phyloP scores from a whole-genome alignment of 2,329 filamentous ascomycete species.

The Scedosporium dehoogii region DNA sequence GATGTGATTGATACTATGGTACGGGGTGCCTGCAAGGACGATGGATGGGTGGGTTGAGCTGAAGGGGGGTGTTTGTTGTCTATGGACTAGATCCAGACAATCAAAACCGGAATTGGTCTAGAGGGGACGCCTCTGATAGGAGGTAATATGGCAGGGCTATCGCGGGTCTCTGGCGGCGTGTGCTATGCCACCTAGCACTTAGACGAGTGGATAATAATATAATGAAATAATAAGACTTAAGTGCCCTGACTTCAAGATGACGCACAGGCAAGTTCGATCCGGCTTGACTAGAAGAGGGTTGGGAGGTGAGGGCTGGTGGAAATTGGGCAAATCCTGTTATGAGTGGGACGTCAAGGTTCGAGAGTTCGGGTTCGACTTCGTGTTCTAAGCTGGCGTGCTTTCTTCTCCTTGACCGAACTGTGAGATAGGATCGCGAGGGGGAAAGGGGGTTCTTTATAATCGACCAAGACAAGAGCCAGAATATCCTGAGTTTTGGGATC shows the following conservation, averaged over 20 bases:
- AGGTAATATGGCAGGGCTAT: background rate
- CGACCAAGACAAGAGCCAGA: background rate
- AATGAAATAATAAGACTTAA: background rate
- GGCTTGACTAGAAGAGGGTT: background rate
- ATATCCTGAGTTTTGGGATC: background rate
- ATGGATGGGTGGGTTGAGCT: background rate
- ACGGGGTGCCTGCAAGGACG: background rate
- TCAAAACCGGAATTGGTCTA: background rate
- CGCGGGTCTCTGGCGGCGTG: background rate
- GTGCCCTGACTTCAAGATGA: background rate
- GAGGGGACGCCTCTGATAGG: background rate
- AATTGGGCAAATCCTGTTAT: too few relatives aligned
- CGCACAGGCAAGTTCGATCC: background rate
- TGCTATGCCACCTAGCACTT: background rate
- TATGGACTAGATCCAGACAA: background rate
- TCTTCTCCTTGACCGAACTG: background rate
- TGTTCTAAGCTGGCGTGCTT: background rate
- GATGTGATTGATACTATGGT: background rate
- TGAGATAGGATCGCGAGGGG: background rate
- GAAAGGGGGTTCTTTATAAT: background rate
- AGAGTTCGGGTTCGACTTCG: background rate
- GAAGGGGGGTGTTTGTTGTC: background rate
- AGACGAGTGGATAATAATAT: background rate
- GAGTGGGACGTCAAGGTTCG: background rate
- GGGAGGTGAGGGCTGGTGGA: background rate